These are phyloP conservation scores for Gyromitra esculenta DNA, from an alignment of 2,329 filamentous ascomycete genomes.

Conservation along the genomic window DNA sequence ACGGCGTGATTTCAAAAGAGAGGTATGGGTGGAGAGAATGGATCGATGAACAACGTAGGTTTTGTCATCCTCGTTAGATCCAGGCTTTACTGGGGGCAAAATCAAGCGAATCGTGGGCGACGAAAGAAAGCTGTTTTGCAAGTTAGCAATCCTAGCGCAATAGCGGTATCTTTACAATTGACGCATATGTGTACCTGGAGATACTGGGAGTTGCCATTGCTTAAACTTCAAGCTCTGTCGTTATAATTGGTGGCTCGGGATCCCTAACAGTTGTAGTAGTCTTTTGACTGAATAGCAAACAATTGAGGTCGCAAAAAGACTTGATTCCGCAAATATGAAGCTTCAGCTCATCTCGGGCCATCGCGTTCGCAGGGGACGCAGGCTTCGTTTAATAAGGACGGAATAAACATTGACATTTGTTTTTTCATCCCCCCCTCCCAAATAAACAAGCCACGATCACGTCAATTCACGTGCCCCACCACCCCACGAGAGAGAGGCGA, in stretches of 20 bases:
- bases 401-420: constrained; percentile 3
- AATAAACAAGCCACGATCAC: constrained; percentile 43
- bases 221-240: neutral
- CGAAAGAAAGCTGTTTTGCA: constrained; percentile 40
- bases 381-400: constrained; percentile 27
- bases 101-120: constrained; percentile 50
- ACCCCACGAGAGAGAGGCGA: constrained; percentile 14
- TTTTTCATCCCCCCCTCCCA: constrained; percentile 21
- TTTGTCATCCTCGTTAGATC: constrained; percentile 39
- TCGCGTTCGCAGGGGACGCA: neutral
- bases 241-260: neutral
- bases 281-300: neutral
- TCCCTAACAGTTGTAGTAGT: neutral
- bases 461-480: constrained; percentile 52
- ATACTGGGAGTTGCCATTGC: constrained; percentile 17
- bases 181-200: constrained; percentile 13
- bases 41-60: constrained; percentile 50
- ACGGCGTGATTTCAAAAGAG: constrained; percentile 39
- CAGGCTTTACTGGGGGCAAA: constrained; percentile 13
- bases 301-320: constrained; percentile 9
- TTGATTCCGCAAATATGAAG: neutral
- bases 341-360: constrained; percentile 20
- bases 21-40: constrained; percentile 41
- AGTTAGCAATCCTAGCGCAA: constrained; percentile 8
- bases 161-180: neutral